Conservation (phyloP, 371 early-diverging fungal species). For the Zopfochytrium polystomum region DNA sequence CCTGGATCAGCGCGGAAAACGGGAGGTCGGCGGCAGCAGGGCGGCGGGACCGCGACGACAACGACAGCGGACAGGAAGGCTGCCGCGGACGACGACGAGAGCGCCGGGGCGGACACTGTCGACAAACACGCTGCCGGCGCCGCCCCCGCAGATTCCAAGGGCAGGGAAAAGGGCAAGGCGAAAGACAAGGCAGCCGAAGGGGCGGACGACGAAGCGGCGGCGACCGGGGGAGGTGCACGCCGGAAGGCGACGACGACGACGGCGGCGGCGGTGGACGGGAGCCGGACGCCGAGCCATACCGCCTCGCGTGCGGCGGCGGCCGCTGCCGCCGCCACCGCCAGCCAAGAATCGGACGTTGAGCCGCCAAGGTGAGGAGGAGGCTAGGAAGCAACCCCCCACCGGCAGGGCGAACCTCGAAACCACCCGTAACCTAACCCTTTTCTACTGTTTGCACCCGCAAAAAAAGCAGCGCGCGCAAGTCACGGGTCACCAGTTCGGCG, state of each 20-base stretch:
- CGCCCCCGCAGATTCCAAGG: background rate
- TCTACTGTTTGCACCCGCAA: background rate
- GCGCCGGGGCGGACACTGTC: background rate
- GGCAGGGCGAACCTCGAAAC: too few relatives aligned
- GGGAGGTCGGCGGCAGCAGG: background rate
- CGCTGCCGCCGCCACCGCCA: too few relatives aligned
- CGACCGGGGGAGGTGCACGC: too few relatives aligned
- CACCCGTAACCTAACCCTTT: too few relatives aligned
- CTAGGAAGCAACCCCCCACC: too few relatives aligned
- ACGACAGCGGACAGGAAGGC: conserved; percentile 4
- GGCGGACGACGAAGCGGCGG: background rate
- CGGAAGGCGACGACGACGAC: too few relatives aligned
- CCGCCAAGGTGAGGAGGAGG: too few relatives aligned
- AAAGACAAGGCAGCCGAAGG: conserved; percentile 1
- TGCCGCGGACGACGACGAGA: background rate
- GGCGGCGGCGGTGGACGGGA: too few relatives aligned
- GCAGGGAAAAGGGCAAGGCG: background rate
- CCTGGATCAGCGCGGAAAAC: background rate
- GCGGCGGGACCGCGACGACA: background rate
- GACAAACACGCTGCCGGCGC: background rate
- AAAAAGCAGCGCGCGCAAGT: background rate
- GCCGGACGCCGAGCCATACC: too few relatives aligned
- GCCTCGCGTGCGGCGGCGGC: too few relatives aligned
- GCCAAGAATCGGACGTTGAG: too few relatives aligned
- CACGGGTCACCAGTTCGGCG: too few relatives aligned